Percentiles rank a stretch among this genome's conserved stretches.
Evolutionary conservation across 768 basidiomycete species (phyloP).

Genomic region (Trametes punicea): DNA sequence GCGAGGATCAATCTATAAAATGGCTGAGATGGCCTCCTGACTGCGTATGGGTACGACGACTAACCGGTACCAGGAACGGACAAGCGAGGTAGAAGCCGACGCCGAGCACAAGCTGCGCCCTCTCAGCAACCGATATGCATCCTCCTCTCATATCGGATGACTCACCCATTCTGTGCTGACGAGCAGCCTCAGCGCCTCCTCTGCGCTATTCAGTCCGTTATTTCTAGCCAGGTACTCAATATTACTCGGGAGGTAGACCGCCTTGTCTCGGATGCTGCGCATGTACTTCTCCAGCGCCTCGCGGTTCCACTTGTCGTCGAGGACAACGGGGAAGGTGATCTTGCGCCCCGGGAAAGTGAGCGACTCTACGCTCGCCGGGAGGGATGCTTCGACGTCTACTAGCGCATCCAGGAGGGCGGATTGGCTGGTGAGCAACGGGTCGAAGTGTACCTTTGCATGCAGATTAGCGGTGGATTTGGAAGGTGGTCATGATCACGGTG

Average conservation of each 20-base stretch:
- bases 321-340: slow-evolving; percentile 58
- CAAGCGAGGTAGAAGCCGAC: slow-evolving; percentile 65
- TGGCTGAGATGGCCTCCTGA: not conserved
- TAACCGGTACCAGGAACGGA: slow-evolving; percentile 57
- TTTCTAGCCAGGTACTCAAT: slow-evolving; percentile 63
- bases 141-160: not conserved
- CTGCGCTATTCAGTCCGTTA: slow-evolving; percentile 47
- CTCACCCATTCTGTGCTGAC: slow-evolving; percentile 49
- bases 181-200: slow-evolving; percentile 45
- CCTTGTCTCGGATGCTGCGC: slow-evolving; percentile 49
- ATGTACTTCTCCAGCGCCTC: slow-evolving; percentile 59
- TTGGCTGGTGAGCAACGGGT: slow-evolving; percentile 43
- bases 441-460: slow-evolving; percentile 44
- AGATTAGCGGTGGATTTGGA: not conserved
- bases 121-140: not conserved
- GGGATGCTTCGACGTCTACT: slow-evolving; percentile 33
- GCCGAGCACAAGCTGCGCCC: slow-evolving; percentile 51
- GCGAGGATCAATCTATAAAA: slow-evolving; percentile 49
- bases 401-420: slow-evolving; percentile 40
- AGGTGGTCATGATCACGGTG: not conserved
- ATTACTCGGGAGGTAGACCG: slow-evolving; percentile 68
- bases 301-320: slow-evolving; percentile 56
- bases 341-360: slow-evolving; percentile 49
- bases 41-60: slow-evolving; percentile 9
- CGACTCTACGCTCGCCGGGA: slow-evolving; percentile 39